A percentile compares a stretch with the other conserved stretches of the same genome.
phyloP scores from a whole-genome alignment of 768 basidiomycete genomes.

The Suillus placidus region DNA sequence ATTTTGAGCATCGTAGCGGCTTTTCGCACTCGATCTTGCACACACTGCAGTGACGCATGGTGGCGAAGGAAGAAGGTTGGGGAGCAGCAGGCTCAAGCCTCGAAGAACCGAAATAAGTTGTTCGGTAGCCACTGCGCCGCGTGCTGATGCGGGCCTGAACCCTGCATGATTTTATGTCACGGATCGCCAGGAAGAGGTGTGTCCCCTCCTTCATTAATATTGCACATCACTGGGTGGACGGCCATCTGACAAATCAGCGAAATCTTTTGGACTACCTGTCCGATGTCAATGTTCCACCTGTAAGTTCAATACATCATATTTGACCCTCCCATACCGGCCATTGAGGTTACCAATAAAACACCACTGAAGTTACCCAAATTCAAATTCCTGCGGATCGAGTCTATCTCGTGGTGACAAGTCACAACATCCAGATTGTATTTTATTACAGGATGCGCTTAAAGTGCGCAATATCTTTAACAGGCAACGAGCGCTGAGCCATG shows the following conservation, averaged over 20 bases:
- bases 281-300: not conserved
- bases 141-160: not conserved
- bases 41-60: constrained; percentile 6
- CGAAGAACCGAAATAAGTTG: not conserved
- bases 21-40: constrained; percentile 22
- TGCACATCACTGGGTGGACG: not conserved
- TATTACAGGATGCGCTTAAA: not conserved
- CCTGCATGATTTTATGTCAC: not conserved
- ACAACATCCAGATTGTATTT: not conserved
- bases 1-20: constrained; percentile 22
- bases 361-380: not conserved
- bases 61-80: not conserved
- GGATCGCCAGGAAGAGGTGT: not conserved
- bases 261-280: not conserved
- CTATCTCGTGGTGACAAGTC: not conserved
- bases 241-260: not conserved
- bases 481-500: not conserved
- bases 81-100: not conserved
- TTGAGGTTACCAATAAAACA: not conserved
- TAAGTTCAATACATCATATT: not conserved
- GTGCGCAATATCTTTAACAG: too few species aligned
- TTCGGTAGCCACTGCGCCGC: not conserved
- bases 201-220: not conserved
- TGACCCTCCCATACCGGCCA: not conserved
- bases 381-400: not conserved